Base-by-base conservation (phyloP, 1,139 yeast genomes). In the Suhomyces yuchorum region DNA sequence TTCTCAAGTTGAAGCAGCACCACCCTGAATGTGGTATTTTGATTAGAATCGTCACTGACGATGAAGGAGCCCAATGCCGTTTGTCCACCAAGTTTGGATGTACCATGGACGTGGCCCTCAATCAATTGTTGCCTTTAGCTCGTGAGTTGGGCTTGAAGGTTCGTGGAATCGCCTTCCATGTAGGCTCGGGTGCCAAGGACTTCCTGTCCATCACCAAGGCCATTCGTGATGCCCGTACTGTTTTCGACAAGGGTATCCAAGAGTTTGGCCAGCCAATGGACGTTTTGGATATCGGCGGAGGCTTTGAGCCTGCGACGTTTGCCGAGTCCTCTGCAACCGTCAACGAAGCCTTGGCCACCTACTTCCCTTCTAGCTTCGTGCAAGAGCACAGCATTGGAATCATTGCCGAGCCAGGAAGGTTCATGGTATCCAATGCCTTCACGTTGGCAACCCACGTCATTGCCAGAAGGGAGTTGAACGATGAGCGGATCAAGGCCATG, bases 391-490 rank as follows among this genome's bases (percentile, higher is more conserved):
- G 71, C 7, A 75, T 90, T 48, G 66, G 72, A 36, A 72, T 91
- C 53, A 87, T 93, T 65, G 96, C 97, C 20, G 99, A 93, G 65
- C 96, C 97, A 5, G 99, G 99, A 48, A 79, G 99, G 55, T 92
- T 85, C 63, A 82, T 90, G 73, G 96, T 87, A 28, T 87, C 96
- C 6, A 73, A 84, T 46, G 95, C 96, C 4, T 91, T 92, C 66
- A 87, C 96, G 4, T 75, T 93, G 60, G 96, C 92, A 3, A 74
- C 90, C 23, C 83, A 88, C 63, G 85, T 93, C 28, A 90, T 91
- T 66, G 97, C 96, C 20, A 84, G 88, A 56, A 81, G 98, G 54
- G 77, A 75, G 43, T 61, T 71, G 53, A 41, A 63, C 68, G 44
- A 81, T 79, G 84, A 48, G 20, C 58, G 51, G 11, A 56, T 62